phyloP scores from a whole-genome alignment of 2,329 filamentous ascomycete species.

The Cladophialophora bantiana region DNA sequence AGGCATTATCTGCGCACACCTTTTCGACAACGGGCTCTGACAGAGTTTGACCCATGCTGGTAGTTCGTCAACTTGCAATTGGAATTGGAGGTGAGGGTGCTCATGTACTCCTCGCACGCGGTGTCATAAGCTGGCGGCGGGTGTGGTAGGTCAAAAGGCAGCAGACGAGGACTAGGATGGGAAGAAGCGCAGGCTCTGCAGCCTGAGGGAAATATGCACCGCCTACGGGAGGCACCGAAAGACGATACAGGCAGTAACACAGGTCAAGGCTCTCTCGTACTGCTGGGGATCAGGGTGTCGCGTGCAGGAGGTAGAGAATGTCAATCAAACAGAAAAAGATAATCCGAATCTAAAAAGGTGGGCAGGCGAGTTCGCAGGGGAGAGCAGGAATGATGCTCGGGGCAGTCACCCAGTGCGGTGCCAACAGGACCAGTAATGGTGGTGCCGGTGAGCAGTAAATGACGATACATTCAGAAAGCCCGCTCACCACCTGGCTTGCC shows the following conservation, averaged over 20 bases:
- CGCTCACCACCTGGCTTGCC: not conserved
- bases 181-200: slow-evolving; percentile 29
- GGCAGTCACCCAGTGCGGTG: not conserved
- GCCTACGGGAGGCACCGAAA: slow-evolving; percentile 21
- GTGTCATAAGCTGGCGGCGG: slow-evolving; percentile 36
- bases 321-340: slow-evolving; percentile 19
- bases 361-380: slow-evolving; percentile 6
- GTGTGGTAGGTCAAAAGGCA: slow-evolving; percentile 26
- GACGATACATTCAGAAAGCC: slow-evolving; percentile 21
- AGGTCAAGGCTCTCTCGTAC: slow-evolving; percentile 41
- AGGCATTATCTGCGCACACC: slow-evolving; percentile 61
- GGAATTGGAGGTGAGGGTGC: slow-evolving; percentile 19
- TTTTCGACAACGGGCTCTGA: slow-evolving; percentile 99
- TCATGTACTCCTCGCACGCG: slow-evolving; percentile 31
- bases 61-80: slow-evolving; percentile 31
- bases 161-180: slow-evolving; percentile 39
- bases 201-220: slow-evolving; percentile 19
- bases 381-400: slow-evolving; percentile 20
- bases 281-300: slow-evolving; percentile 37
- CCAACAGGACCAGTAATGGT: not conserved
- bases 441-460: slow-evolving; percentile 28
- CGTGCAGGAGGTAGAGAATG: slow-evolving; percentile 29
- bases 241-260: slow-evolving; percentile 40
- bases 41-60: slow-evolving; percentile 95
- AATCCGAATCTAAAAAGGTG: slow-evolving; percentile 24